These are phyloP conservation scores for Colletotrichum falcatum DNA, from an alignment of 2,329 filamentous ascomycete species.

Conservation along the genomic window DNA sequence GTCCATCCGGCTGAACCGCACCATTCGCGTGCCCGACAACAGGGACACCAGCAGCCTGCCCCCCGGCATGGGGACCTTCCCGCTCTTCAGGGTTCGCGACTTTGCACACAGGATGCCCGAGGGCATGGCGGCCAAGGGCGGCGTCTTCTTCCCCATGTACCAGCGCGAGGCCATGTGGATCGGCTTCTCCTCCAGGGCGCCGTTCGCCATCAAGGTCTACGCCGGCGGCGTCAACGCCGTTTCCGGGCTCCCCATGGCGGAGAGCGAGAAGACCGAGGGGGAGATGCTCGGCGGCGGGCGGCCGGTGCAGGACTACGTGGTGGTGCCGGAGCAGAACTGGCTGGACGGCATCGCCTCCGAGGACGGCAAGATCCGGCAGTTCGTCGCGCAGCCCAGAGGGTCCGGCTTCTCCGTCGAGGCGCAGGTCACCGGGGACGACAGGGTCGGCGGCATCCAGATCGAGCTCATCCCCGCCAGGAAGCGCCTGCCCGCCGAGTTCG, in stretches of 20 bases:
- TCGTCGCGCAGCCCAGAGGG: conserved; percentile 59
- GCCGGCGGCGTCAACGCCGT: conserved; percentile 55
- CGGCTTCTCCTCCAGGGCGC: conserved; percentile 43
- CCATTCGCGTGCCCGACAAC: conserved; percentile 58
- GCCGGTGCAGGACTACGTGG: conserved; percentile 49
- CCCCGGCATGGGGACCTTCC: conserved; percentile 53
- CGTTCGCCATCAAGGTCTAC: conserved; percentile 55
- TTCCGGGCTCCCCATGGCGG: conserved; percentile 49
- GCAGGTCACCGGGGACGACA: conserved; percentile 58
- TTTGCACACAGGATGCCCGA: conserved; percentile 50
- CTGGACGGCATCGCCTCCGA: conserved; percentile 54
- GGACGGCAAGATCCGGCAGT: conserved; percentile 57
- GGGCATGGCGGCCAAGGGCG: conserved; percentile 54
- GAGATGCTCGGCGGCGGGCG: conserved; percentile 28
- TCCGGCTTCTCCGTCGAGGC: conserved; percentile 58
- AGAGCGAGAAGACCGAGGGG: conserved; percentile 42
- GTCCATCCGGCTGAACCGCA: conserved; percentile 54
- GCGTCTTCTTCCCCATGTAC: conserved; percentile 61
- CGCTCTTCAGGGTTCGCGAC: conserved; percentile 51
- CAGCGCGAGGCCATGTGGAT: conserved; percentile 57
- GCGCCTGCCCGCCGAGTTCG: conserved; percentile 30
- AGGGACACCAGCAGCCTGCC: conserved; percentile 48
- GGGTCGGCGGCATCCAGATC: conserved; percentile 56
- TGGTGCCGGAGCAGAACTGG: conserved; percentile 53
- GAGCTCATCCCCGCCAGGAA: conserved; percentile 50